A percentile compares a stretch with the other conserved stretches of the same genome.
Evolutionary conservation across 352 stramenopile genomes (phyloP).

Genomic region (Peronospora tabacina): DNA sequence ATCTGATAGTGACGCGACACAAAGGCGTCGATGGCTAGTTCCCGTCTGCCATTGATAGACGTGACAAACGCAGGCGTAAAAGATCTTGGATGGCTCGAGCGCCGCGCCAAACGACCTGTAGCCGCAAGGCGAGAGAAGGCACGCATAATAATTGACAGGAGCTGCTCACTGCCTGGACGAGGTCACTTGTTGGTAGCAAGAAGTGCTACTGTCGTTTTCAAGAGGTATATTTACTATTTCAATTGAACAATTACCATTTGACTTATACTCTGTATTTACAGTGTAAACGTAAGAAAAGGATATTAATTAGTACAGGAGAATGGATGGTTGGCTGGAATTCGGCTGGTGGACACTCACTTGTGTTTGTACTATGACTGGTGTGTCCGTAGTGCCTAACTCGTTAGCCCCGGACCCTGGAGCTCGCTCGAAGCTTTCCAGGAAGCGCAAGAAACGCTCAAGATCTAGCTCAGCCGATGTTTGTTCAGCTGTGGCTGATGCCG

Average conservation of each 20-base stretch:
- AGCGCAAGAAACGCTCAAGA: conserved; percentile 51
- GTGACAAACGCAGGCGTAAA: conserved; percentile 2
- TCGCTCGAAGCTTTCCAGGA: conserved; percentile 35
- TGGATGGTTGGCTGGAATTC: conserved; percentile 22
- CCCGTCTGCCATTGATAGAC: conserved; percentile 1
- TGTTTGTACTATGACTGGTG: conserved; percentile 29
- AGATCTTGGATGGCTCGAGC: neutral
- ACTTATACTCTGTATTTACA: too few relatives aligned
- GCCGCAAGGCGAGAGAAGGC: conserved; percentile 15
- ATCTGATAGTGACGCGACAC: conserved; percentile 76
- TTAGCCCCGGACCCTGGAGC: conserved; percentile 16
- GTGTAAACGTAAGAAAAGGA: too few relatives aligned
- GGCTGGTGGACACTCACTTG: conserved; percentile 15
- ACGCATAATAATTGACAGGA: conserved; percentile 12
- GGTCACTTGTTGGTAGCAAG: conserved; percentile 1
- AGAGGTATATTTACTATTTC: neutral
- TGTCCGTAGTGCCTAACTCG: conserved; percentile 31
- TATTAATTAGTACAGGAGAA: neutral
- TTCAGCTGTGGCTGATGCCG: conserved; percentile 9
- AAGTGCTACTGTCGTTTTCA: neutral
- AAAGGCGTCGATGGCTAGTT: conserved; percentile 43
- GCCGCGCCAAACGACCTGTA: conserved; percentile 7
- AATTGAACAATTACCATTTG: neutral
- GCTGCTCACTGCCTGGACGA: conserved; percentile 3
- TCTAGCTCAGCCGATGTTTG: conserved; percentile 3